A percentile compares a stretch with the other conserved stretches of the same genome.
These are phyloP conservation scores for Aspergillus versicolor DNA, from an alignment of 2,329 filamentous ascomycete species.

Conservation along the genomic window DNA sequence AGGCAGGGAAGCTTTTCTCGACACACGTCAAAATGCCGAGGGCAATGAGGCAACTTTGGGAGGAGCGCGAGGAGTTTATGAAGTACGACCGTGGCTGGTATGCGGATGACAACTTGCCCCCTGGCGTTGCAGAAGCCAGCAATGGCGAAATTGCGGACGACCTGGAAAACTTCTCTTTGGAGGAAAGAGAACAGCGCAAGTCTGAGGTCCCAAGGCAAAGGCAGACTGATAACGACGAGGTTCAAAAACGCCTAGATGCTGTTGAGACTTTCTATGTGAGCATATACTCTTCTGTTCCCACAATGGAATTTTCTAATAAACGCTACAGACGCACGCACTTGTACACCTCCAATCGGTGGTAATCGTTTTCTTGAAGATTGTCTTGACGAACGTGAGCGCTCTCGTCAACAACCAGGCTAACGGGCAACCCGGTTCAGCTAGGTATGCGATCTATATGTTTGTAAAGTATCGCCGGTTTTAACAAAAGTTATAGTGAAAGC, in stretches of 20 bases:
- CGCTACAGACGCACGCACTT: constrained; percentile 65
- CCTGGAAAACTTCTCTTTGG: constrained; percentile 22
- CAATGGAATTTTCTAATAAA: not conserved
- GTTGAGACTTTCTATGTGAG: constrained; percentile 85
- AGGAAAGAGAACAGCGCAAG: constrained; percentile 15
- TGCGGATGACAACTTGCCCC: constrained; percentile 43
- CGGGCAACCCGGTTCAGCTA: constrained; percentile 45
- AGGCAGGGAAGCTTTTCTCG: constrained; percentile 90
- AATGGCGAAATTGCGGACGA: constrained; percentile 43
- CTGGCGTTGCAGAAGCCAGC: constrained; percentile 31
- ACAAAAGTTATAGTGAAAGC: constrained; percentile 21
- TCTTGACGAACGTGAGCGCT: constrained; percentile 84
- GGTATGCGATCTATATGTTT: constrained; percentile 40
- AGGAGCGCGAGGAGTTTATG: constrained; percentile 86
- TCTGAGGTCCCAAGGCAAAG: constrained; percentile 19
- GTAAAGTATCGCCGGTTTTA: not conserved
- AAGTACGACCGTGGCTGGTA: constrained; percentile 91
- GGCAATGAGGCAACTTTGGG: constrained; percentile 90
- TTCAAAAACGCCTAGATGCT: constrained; percentile 61
- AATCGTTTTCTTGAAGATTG: constrained; percentile 86
- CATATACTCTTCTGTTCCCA: constrained; percentile 20
- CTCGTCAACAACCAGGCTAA: constrained; percentile 65
- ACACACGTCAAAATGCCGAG: constrained; percentile 87
- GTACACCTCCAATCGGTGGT: constrained; percentile 89
- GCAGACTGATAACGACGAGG: constrained; percentile 38